These are phyloP conservation scores for Yarrowia yakushimensis DNA, from an alignment of 805 yeast species.

Conservation along the genomic window DNA sequence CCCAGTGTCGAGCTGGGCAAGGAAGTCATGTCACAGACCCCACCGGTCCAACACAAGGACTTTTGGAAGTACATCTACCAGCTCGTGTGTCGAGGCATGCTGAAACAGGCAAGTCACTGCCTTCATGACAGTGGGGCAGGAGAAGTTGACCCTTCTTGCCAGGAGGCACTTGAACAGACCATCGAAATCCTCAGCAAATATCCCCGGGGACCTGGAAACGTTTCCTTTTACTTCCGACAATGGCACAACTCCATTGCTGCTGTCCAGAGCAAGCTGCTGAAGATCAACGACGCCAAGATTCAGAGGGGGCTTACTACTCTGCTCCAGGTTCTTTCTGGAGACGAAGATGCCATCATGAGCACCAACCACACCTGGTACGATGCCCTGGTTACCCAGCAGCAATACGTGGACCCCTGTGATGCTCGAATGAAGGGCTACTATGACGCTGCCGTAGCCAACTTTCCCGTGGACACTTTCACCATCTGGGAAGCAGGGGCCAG, in stretches of 20 bases:
- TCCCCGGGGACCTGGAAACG: constrained; percentile 30
- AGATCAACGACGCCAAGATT: constrained; percentile 28
- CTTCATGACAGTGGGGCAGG: constrained; percentile 13
- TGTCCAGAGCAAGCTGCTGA: constrained; percentile 28
- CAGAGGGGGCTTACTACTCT: constrained; percentile 31
- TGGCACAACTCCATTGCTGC: constrained; percentile 35
- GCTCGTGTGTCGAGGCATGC: constrained; percentile 28
- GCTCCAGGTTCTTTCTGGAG: constrained; percentile 35
- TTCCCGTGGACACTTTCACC: constrained; percentile 33
- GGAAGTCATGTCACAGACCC: constrained; percentile 28
- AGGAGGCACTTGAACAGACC: constrained; percentile 27
- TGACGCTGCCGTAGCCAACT: constrained; percentile 27
- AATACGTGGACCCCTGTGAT: constrained; percentile 35
- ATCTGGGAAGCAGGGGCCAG: constrained; percentile 36
- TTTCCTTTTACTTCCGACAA: constrained; percentile 28
- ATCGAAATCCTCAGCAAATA: constrained; percentile 32
- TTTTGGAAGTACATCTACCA: constrained; percentile 29
- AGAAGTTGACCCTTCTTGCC: constrained; percentile 7
- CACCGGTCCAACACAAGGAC: constrained; percentile 27
- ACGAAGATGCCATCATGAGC: constrained; percentile 32
- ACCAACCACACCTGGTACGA: constrained; percentile 37
- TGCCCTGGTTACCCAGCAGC: constrained; percentile 34
- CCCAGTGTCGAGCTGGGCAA: constrained; percentile 29
- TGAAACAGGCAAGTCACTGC: constrained; percentile 24
- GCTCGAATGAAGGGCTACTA: constrained; percentile 35